Conservation (phyloP, 345 rosid genomes). For the Hibiscus syriacus region DNA sequence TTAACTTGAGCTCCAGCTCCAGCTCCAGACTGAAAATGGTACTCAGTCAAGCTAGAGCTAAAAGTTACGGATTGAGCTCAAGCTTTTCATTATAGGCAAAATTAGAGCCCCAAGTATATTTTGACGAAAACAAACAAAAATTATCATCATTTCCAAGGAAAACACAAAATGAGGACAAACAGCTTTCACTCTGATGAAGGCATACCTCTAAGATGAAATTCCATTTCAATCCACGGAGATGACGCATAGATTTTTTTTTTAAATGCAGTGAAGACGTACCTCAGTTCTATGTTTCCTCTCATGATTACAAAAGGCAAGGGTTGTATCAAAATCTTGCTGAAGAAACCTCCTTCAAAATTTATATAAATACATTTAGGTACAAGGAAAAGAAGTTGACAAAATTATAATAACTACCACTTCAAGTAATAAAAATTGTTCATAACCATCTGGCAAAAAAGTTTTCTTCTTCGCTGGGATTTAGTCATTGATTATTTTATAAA, state of each 20-base stretch:
- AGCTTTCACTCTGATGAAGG: no score
- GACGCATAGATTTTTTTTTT: background rate
- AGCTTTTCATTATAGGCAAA: background rate
- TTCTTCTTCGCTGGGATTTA: background rate
- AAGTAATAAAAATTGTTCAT: background rate
- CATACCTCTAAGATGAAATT: no score
- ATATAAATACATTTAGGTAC: background rate
- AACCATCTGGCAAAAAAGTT: background rate
- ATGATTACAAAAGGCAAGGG: conserved; percentile 79
- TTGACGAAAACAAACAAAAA: background rate
- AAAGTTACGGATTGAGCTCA: background rate
- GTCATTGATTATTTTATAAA: background rate
- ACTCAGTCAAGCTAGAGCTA: background rate
- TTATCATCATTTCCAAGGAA: background rate
- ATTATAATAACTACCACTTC: conserved; percentile 2
- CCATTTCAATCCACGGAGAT: conserved; percentile 1
- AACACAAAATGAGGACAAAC: background rate
- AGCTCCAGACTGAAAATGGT: no score
- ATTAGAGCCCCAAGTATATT: no score
- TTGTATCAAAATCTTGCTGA: conserved; percentile 90
- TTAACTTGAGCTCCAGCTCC: no score
- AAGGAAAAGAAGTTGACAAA: no score
- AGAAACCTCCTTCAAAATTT: conserved; percentile 69
- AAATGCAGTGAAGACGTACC: conserved; percentile 34
- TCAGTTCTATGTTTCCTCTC: conserved; percentile 88